Base-by-base conservation (phyloP, 768 basidiomycete species). In the Boletus edulis region DNA sequence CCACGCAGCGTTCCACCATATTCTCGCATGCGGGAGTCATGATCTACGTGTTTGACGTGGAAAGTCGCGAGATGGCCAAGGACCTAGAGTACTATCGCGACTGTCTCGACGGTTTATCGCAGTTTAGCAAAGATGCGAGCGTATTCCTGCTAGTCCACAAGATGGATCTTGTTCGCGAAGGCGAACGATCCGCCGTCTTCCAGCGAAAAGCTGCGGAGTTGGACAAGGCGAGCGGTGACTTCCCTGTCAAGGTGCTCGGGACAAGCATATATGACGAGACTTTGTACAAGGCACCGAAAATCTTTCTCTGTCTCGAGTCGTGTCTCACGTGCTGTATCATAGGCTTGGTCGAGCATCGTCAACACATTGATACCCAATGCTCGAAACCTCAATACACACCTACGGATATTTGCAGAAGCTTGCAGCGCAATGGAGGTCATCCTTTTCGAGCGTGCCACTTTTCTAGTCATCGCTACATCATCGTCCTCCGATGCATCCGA, bases 321-420 rank as follows among this genome's bases (percentile, higher is more conserved):
- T 46, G 37, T 54, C 49, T 49, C 42, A 68, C 53, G n/a, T 22
- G 12, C 17, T 27, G 50, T 20, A 34, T 45, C 11, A 35, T 52
- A 98, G 96, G 97, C 97, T 18, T 98, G 97, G 97, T 98, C 97
- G 18, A 87, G 86, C 59, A 96, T 99, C 56, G 94, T 99, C 15
- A 93, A 97, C 66, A 94, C 93, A 15, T 80, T 99, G 62, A 96
- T 98, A 54, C 97, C 97, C 5, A 98, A 98, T 61, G 92, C 92
- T 35, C 76, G 85, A n/a, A 85, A 93, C 43, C 86, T 99, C 39
- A 86, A 89, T 3, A 86, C 81, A 58, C 94, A 98, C 62, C 82
- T 99, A 17, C 82, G 86, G 8, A 91, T 86, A 47, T 89, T 98
- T 56, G 90, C 94, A 14, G 79, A 84, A 45, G 85, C 93, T 1